phyloP scores from a whole-genome alignment of 768 basidiomycete genomes.

The Tephrocybe sp. region DNA sequence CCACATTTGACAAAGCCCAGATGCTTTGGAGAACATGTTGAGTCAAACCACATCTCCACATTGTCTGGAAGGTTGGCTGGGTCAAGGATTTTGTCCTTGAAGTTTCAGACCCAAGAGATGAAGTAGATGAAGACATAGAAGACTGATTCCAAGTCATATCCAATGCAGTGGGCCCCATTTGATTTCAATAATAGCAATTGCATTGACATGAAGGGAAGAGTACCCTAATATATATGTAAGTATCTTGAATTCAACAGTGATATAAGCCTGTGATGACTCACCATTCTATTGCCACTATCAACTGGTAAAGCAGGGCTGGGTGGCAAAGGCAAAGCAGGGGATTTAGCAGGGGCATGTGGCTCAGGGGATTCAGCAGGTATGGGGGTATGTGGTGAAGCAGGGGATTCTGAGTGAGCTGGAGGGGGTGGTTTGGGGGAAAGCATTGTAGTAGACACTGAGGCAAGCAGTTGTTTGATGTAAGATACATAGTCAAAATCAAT shows the following conservation, averaged over 20 bases:
- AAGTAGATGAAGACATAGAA: background rate
- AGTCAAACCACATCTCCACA: background rate
- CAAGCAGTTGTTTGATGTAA: too few relatives aligned
- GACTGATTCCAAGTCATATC: background rate
- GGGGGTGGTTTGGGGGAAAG: too few relatives aligned
- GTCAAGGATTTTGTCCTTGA: background rate
- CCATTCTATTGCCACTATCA: background rate
- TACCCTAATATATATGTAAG: too few relatives aligned
- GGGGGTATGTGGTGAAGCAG: background rate
- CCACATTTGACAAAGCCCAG: background rate
- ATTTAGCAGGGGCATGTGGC: too few relatives aligned
- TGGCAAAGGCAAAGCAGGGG: too few relatives aligned
- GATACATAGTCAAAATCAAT: conserved; percentile 5
- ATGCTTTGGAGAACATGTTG: too few relatives aligned
- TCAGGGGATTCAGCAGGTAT: background rate
- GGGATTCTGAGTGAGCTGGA: background rate
- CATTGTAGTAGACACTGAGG: too few relatives aligned
- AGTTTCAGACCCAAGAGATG: background rate
- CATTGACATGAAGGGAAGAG: too few relatives aligned
- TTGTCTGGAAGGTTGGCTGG: background rate
- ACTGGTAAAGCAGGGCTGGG: background rate
- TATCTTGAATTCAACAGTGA: too few relatives aligned
- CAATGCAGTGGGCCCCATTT: background rate
- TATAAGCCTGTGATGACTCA: too few relatives aligned
- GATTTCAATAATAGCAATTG: background rate